phyloP scores from a whole-genome alignment of 805 yeast genomes.

The Candida ovalis region DNA sequence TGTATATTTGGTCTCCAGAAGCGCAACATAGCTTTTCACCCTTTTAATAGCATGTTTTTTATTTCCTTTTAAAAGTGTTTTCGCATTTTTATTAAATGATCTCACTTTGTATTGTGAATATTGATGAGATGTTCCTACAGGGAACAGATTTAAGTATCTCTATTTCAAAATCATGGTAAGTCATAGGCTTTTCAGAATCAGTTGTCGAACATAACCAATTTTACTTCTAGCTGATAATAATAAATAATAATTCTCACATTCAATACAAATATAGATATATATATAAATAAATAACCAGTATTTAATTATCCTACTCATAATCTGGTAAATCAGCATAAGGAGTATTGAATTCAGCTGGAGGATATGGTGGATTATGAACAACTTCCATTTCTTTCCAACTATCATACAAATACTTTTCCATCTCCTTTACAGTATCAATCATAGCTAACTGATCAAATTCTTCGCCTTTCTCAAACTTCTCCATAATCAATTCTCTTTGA shows the following conservation, averaged over 20 bases:
- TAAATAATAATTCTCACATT: neutral
- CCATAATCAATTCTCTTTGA: conserved; percentile 20
- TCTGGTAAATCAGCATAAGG: conserved; percentile 23
- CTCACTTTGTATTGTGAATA: too few species aligned
- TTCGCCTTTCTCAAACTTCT: conserved; percentile 15
- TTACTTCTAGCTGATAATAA: too few species aligned
- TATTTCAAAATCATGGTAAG: too few species aligned
- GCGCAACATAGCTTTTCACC: too few species aligned
- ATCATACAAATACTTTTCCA: conserved; percentile 28
- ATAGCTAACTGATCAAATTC: conserved; percentile 28
- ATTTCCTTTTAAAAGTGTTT: too few species aligned
- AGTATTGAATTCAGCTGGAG: conserved; percentile 19
- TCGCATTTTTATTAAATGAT: too few species aligned
- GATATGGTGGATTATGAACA: conserved; percentile 25
- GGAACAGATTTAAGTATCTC: too few species aligned
- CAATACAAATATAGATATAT: neutral
- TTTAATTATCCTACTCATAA: conserved; percentile 1
- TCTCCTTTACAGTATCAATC: conserved; percentile 25
- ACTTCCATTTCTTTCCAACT: conserved; percentile 33
- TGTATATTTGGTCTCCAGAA: too few species aligned
- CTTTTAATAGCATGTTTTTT: too few species aligned
- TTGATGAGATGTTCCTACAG: too few species aligned
- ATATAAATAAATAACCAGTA: neutral
- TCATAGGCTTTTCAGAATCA: too few species aligned
- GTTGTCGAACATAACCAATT: too few species aligned